Percentiles rank a stretch among this genome's conserved stretches.
phyloP scores from a whole-genome alignment of 495 filamentous ascomycete genomes.

The Friedmanniomyces endolithicus region DNA sequence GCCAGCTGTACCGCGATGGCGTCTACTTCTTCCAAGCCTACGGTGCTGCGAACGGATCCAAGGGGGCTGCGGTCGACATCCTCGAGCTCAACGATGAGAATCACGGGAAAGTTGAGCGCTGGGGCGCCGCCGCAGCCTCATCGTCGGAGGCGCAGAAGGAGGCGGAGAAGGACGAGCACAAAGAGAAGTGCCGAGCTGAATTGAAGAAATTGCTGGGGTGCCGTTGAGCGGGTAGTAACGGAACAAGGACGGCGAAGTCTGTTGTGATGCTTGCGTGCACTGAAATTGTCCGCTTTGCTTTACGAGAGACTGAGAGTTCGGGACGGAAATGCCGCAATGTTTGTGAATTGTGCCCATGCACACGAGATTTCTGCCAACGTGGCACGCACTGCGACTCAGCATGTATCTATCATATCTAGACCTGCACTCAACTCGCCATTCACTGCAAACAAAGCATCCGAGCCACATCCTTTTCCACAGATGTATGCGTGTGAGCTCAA shows the following conservation, averaged over 20 bases:
- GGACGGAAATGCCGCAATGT: too few relatives aligned
- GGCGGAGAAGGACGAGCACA: conserved; percentile 1
- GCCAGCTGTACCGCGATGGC: conserved; percentile 23
- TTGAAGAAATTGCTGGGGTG: conserved; percentile 10
- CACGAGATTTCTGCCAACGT: background rate
- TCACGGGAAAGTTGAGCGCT: background rate
- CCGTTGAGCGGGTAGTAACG: background rate
- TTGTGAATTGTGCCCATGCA: too few relatives aligned
- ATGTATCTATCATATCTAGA: background rate
- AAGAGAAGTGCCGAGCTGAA: conserved; percentile 6
- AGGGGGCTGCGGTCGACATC: conserved; percentile 22
- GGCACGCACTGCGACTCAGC: background rate
- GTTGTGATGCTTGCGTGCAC: background rate
- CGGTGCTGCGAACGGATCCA: conserved; percentile 15
- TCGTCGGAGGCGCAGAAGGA: background rate
- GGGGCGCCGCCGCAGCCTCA: too few relatives aligned
- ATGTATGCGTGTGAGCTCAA: too few relatives aligned
- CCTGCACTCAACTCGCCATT: too few relatives aligned
- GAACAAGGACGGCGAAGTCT: background rate
- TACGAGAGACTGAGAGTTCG: background rate
- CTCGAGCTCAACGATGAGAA: conserved; percentile 14
- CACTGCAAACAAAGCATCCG: too few relatives aligned
- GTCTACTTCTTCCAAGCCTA: conserved; percentile 25
- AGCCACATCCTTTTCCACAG: conserved; percentile 5
- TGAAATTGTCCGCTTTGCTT: background rate